Evolutionary conservation across 805 yeast species (phyloP).

Genomic region (Metschnikowia amazonensis): DNA sequence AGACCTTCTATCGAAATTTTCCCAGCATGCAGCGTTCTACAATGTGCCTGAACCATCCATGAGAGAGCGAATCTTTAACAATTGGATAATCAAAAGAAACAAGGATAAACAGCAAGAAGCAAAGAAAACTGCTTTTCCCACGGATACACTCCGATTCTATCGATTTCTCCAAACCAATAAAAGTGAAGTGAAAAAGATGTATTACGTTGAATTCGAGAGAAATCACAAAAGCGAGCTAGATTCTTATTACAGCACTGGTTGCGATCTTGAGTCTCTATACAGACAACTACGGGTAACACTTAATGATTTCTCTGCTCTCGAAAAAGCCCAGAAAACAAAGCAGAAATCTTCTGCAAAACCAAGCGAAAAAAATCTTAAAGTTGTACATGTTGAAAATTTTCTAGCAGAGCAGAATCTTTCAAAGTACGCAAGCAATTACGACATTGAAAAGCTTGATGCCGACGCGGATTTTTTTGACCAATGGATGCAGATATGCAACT

Average conservation of each 20-base stretch:
- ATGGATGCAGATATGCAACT: slow-evolving; percentile 30
- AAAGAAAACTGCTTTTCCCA: slow-evolving; percentile 17
- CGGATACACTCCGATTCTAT: slow-evolving; percentile 21
- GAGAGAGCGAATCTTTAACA: slow-evolving; percentile 15
- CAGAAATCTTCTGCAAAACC: background rate
- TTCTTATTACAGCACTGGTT: slow-evolving; percentile 6
- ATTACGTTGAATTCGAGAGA: slow-evolving; percentile 27
- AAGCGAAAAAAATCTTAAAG: slow-evolving; percentile 28
- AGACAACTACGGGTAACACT: slow-evolving; percentile 27
- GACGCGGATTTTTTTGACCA: slow-evolving; percentile 18
- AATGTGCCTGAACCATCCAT: slow-evolving; percentile 17
- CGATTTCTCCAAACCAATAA: slow-evolving; percentile 29
- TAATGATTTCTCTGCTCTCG: slow-evolving; percentile 27
- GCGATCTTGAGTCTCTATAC: slow-evolving; percentile 22
- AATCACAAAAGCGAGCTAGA: slow-evolving; percentile 14
- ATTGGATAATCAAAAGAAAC: slow-evolving; percentile 10
- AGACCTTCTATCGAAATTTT: slow-evolving; percentile 27
- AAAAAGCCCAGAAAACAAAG: slow-evolving; percentile 23
- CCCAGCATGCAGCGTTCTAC: slow-evolving; percentile 27
- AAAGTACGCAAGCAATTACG: background rate
- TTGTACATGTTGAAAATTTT: slow-evolving; percentile 23
- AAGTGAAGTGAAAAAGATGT: slow-evolving; percentile 24
- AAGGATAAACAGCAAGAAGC: background rate
- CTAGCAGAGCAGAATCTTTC: slow-evolving; percentile 6
- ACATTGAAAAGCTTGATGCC: background rate